Percentiles rank a stretch among this genome's conserved stretches.
These are phyloP conservation scores for Moesziomyces sp. DNA, from an alignment of 1,284 basidiomycete species.

Conservation along the genomic window DNA sequence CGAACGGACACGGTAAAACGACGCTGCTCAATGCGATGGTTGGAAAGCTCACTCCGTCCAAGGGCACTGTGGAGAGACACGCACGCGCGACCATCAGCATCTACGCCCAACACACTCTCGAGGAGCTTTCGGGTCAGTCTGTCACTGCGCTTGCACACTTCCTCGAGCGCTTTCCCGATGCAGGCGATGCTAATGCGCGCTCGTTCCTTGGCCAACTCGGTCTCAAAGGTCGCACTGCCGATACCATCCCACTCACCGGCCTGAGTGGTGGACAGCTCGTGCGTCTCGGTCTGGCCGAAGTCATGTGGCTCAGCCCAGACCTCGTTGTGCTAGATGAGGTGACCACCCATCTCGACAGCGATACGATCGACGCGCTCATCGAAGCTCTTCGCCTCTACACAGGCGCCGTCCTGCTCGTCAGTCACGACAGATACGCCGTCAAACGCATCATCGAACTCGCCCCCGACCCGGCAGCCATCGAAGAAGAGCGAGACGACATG, in stretches of 20 bases:
- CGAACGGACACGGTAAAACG: conserved; percentile 63
- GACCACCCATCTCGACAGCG: conserved; percentile 75
- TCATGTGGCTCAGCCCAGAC: conserved; percentile 53
- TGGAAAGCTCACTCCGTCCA: conserved; percentile 71
- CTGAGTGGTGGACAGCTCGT: conserved; percentile 73
- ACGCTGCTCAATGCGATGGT: conserved; percentile 71
- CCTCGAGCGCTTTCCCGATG: conserved; percentile 44
- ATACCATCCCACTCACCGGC: conserved; percentile 38
- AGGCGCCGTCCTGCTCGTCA: conserved; percentile 76
- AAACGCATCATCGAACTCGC: conserved; percentile 47
- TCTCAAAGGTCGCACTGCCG: conserved; percentile 57
- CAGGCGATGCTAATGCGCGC: conserved; percentile 58
- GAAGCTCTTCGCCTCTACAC: conserved; percentile 73
- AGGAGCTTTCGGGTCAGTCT: conserved; percentile 38
- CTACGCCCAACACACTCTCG: conserved; percentile 69
- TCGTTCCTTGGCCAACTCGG: conserved; percentile 69
- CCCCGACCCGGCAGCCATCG: conserved; percentile 29
- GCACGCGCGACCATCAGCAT: conserved; percentile 73
- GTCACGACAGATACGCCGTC: conserved; percentile 74
- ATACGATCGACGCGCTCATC: conserved; percentile 75
- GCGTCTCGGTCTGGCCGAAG: conserved; percentile 49
- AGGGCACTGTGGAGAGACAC: conserved; percentile 74
- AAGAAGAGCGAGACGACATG: conserved; percentile 46
- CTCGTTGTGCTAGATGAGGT: conserved; percentile 58
- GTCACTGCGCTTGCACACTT: conserved; percentile 70